Evolutionary conservation across 1,139 yeast species (phyloP).

Genomic region (Hemisphaericaspora subhashii): DNA sequence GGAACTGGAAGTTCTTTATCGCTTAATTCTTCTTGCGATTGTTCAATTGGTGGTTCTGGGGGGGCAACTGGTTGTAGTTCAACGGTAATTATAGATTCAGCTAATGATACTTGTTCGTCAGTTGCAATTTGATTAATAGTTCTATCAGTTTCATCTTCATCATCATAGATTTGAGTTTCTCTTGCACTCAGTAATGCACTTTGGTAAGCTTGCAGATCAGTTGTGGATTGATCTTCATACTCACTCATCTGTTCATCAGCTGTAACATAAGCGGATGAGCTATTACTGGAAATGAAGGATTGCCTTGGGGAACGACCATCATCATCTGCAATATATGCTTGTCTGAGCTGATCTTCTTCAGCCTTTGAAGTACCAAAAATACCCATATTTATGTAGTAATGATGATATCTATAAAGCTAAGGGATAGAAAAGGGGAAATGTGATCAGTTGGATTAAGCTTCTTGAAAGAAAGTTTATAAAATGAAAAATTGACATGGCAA

Average conservation of each 20-base stretch:
- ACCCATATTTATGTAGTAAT: too few relatives aligned
- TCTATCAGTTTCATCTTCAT: neutral
- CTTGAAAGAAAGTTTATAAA: too few relatives aligned
- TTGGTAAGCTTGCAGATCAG: neutral
- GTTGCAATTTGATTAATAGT: neutral
- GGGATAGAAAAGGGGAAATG: too few relatives aligned
- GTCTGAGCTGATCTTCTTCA: slow-evolving; percentile 41
- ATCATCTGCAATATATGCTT: slow-evolving; percentile 23
- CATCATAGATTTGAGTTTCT: too few relatives aligned
- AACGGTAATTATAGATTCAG: neutral
- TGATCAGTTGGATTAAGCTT: too few relatives aligned
- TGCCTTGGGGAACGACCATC: slow-evolving; percentile 12
- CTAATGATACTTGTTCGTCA: neutral
- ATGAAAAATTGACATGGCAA: too few relatives aligned
- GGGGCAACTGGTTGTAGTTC: neutral
- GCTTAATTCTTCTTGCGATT: too few relatives aligned
- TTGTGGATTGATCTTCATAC: slow-evolving; percentile 2
- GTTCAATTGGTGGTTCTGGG: neutral
- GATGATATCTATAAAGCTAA: too few relatives aligned
- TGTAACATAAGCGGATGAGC: slow-evolving; percentile 34
- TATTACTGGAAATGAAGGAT: slow-evolving; percentile 19
- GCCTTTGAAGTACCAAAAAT: slow-evolving; percentile 36
- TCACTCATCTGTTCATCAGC: slow-evolving; percentile 33
- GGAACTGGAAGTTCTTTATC: too few relatives aligned
- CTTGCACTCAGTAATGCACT: neutral